A percentile compares a stretch with the other conserved stretches of the same genome.
Conservation (phyloP, 306 rosid genomes). For the Fragaria vesca region DNA sequence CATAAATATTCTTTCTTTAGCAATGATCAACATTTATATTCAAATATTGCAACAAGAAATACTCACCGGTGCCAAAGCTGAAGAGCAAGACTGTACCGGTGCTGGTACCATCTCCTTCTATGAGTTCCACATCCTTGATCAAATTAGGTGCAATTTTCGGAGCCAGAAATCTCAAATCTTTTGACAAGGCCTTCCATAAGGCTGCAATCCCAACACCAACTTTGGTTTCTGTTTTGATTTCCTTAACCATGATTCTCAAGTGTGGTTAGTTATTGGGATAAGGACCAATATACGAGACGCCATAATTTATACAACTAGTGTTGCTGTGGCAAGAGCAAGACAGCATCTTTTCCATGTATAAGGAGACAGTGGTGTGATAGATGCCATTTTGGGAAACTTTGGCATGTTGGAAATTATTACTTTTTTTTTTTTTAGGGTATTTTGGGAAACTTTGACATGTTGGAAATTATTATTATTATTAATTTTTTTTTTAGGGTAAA, state of each 20-base stretch:
- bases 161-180: slow-evolving; percentile 34
- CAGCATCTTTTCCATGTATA: no score
- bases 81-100: slow-evolving; percentile 53
- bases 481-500: no score
- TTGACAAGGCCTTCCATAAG: slow-evolving; percentile 51
- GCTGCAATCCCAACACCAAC: slow-evolving; percentile 41
- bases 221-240: slow-evolving; percentile 42
- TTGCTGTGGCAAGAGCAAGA: no score
- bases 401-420: no score
- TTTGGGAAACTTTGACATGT: no score
- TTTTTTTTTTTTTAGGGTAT: no score
- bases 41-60: no score
- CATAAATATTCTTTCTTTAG: background rate
- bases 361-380: no score
- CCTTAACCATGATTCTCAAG: slow-evolving; percentile 37
- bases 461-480: no score
- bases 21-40: background rate
- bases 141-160: slow-evolving; percentile 49
- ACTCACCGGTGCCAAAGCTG: slow-evolving; percentile 44
- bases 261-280: background rate
- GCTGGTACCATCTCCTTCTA: slow-evolving; percentile 67
- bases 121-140: slow-evolving; percentile 47
- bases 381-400: no score
- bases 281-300: background rate
- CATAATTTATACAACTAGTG: background rate